Evolutionary conservation across 2,329 filamentous ascomycete species (phyloP).

Genomic region (Trichophyton simii): DNA sequence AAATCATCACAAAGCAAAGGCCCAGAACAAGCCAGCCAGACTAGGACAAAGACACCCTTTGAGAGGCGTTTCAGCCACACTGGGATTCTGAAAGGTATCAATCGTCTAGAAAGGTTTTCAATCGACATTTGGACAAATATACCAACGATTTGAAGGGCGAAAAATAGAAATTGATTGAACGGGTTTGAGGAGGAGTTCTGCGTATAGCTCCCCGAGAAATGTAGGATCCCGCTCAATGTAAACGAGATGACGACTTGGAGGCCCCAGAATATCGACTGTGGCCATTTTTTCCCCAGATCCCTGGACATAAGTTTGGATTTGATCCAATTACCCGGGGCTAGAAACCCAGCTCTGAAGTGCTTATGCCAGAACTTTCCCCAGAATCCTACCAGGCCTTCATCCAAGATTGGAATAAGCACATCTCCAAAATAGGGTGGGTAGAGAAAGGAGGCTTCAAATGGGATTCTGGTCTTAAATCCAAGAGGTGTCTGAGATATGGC

Average conservation of each 20-base stretch:
- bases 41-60: slow-evolving; percentile 51
- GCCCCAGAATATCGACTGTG: slow-evolving; percentile 13
- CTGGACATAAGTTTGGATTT: slow-evolving; percentile 15
- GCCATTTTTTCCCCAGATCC: neutral
- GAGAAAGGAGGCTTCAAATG: slow-evolving; percentile 48
- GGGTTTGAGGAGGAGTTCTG: slow-evolving; percentile 50
- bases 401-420: slow-evolving; percentile 29
- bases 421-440: slow-evolving; percentile 48
- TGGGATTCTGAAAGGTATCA: slow-evolving; percentile 30
- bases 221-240: slow-evolving; percentile 39
- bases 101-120: slow-evolving; percentile 25
- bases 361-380: slow-evolving; percentile 92
- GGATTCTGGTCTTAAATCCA: slow-evolving; percentile 47
- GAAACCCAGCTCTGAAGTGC: slow-evolving; percentile 56
- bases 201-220: slow-evolving; percentile 57
- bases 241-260: slow-evolving; percentile 23
- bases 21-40: slow-evolving; percentile 58
- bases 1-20: slow-evolving; percentile 64
- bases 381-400: slow-evolving; percentile 62
- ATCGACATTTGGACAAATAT: slow-evolving; percentile 47
- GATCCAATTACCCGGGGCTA: slow-evolving; percentile 29
- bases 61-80: slow-evolving; percentile 35
- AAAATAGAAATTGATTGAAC: slow-evolving; percentile 51
- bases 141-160: slow-evolving; percentile 55
- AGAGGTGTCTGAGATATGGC: slow-evolving; percentile 39